A percentile compares a stretch with the other conserved stretches of the same genome.
Conservation (phyloP, 768 basidiomycete genomes). For the Hemileccinum rubropunctum region DNA sequence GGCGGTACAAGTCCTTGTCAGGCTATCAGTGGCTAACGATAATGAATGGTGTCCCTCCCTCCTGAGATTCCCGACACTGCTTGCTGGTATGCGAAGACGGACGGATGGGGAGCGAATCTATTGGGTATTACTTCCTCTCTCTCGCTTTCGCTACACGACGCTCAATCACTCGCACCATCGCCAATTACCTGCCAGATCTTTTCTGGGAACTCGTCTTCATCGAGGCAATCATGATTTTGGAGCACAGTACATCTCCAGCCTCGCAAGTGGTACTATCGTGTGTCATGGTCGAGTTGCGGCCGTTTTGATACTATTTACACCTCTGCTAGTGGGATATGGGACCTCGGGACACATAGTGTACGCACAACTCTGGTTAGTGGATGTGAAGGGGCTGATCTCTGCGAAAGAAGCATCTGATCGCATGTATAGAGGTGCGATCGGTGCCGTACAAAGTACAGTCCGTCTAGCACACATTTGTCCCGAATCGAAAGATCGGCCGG, state of each 20-base stretch:
- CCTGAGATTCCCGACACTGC: not conserved
- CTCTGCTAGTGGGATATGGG: no score
- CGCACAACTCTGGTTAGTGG: no score
- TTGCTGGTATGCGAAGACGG: slow-evolving; percentile 22
- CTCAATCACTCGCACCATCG: slow-evolving; percentile 13
- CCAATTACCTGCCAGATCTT: not conserved
- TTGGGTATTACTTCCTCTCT: slow-evolving; percentile 26
- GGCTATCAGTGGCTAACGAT: slow-evolving; percentile 25
- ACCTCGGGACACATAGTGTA: no score
- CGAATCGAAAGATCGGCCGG: slow-evolving; percentile 11
- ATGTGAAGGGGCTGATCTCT: no score
- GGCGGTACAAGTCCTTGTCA: not conserved
- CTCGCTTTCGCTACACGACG: slow-evolving; percentile 14
- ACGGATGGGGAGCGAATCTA: slow-evolving; percentile 14
- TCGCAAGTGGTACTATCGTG: no score
- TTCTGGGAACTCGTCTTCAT: slow-evolving; percentile 6
- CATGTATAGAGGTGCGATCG: no score
- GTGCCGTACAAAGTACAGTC: not conserved
- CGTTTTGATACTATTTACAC: slow-evolving; percentile 10
- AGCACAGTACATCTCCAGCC: no score
- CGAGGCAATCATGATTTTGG: not conserved
- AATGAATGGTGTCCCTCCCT: slow-evolving; percentile 24
- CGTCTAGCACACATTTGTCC: slow-evolving; percentile 17
- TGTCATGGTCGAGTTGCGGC: no score
- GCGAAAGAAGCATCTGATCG: not conserved